Percentiles rank a stretch among this genome's conserved stretches.
Conservation (phyloP, 2,329 filamentous ascomycete genomes). For the Verticillium nonalfalfae region DNA sequence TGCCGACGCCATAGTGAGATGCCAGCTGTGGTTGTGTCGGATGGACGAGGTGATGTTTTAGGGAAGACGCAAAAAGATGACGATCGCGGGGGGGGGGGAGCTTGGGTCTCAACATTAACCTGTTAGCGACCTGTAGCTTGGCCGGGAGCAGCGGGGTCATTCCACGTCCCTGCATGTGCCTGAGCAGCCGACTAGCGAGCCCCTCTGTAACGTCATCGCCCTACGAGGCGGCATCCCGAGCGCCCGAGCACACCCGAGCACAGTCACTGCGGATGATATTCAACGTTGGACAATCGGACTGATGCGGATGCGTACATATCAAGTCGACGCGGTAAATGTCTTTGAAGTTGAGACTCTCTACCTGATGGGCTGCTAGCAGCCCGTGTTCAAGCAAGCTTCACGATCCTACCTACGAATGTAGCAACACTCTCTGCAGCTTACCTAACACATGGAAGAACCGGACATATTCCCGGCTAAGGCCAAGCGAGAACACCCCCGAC, state of each 20-base stretch:
- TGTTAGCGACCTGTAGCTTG: not conserved
- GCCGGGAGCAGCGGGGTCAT: not conserved
- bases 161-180: not conserved
- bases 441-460: too few species aligned
- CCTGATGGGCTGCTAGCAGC: too few species aligned
- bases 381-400: too few species aligned
- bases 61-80: not conserved
- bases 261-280: too few species aligned
- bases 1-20: conserved; percentile 58
- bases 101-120: not conserved
- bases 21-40: not conserved
- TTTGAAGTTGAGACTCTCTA: too few species aligned
- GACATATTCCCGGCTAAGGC: too few species aligned
- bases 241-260: not conserved
- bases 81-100: not conserved
- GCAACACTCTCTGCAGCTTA: too few species aligned
- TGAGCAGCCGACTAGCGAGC: not conserved
- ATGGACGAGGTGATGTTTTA: not conserved
- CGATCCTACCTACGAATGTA: too few species aligned
- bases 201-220: not conserved
- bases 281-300: too few species aligned
- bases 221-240: not conserved
- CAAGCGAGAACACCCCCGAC: too few species aligned
- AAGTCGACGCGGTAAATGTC: too few species aligned
- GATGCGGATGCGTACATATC: too few species aligned